These are phyloP conservation scores for Talaromyces islandicus DNA, from an alignment of 2,329 filamentous ascomycete species.

Conservation along the genomic window DNA sequence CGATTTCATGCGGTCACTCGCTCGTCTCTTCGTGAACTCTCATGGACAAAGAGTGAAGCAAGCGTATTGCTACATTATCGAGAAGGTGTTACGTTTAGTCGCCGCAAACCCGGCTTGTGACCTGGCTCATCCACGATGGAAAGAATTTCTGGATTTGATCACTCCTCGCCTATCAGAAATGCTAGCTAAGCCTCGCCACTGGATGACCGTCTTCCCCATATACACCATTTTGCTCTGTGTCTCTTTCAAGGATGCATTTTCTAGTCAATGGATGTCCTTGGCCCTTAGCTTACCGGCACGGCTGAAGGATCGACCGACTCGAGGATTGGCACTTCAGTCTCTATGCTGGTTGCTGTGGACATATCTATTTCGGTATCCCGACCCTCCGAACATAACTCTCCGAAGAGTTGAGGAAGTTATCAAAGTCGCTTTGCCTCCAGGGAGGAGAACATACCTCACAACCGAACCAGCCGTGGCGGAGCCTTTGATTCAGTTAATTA, in stretches of 20 bases:
- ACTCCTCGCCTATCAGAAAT: constrained; percentile 75
- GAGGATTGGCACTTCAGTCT: constrained; percentile 77
- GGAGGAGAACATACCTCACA: constrained; percentile 73
- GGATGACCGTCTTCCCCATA: constrained; percentile 80
- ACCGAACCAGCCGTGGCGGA: constrained; percentile 81
- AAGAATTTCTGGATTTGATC: constrained; percentile 72
- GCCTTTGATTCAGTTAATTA: constrained; percentile 85
- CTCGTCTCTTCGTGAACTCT: constrained; percentile 73
- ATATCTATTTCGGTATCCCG: constrained; percentile 79
- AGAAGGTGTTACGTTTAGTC: constrained; percentile 78
- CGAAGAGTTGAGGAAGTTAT: constrained; percentile 88
- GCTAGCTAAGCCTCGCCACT: constrained; percentile 87
- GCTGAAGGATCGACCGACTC: constrained; percentile 74
- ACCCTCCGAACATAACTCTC: constrained; percentile 60
- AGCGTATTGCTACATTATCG: constrained; percentile 87
- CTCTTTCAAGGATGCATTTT: constrained; percentile 77
- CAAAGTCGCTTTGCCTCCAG: constrained; percentile 72
- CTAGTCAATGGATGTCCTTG: constrained; percentile 78
- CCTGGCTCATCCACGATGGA: constrained; percentile 77
- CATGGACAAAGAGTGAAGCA: constrained; percentile 89
- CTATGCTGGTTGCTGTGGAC: constrained; percentile 90
- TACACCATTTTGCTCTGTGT: constrained; percentile 83
- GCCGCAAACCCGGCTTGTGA: constrained; percentile 74
- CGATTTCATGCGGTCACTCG: constrained; percentile 77
- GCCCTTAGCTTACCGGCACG: constrained; percentile 71